phyloP scores from a whole-genome alignment of 2,329 filamentous ascomycete species.

The Epichloe brachyelytri region DNA sequence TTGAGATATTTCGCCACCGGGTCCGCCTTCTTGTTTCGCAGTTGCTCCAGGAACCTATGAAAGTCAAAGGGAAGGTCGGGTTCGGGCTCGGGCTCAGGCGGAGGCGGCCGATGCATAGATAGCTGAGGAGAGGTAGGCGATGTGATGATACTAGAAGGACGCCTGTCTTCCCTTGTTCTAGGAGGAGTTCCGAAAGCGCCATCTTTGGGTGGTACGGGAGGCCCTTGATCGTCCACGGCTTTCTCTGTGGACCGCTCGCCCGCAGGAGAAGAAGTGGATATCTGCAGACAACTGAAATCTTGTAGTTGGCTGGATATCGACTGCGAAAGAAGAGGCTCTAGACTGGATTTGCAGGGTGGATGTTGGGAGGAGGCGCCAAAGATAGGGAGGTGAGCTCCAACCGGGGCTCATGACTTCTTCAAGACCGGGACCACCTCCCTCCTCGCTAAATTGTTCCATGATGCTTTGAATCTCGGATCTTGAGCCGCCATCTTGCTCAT shows the following conservation, averaged over 20 bases:
- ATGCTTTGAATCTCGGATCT: conserved; percentile 89
- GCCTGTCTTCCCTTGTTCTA: conserved; percentile 26
- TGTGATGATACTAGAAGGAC: conserved; percentile 13
- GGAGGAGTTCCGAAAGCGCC: conserved; percentile 29
- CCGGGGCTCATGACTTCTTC: conserved; percentile 85
- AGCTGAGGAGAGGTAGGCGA: conserved; percentile 33
- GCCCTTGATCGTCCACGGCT: conserved; percentile 32
- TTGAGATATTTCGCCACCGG: conserved; percentile 91
- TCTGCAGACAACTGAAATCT: conserved; percentile 30
- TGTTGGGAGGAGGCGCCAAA: conserved; percentile 54
- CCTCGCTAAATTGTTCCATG: conserved; percentile 87
- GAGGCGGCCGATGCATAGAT: conserved; percentile 49
- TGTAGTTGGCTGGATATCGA: conserved; percentile 35
- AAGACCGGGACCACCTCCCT: conserved; percentile 54
- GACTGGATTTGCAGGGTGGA: conserved; percentile 73
- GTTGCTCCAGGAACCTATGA: conserved; percentile 88
- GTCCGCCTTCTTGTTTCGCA: conserved; percentile 94
- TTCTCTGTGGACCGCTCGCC: conserved; percentile 25
- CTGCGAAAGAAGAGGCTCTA: conserved; percentile 56
- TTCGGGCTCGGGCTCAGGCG: conserved; percentile 65
- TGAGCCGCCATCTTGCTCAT: conserved; percentile 55
- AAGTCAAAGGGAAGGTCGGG: conserved; percentile 89
- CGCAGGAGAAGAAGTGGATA: conserved; percentile 27
- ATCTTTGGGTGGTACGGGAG: conserved; percentile 49
- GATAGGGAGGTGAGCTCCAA: conserved; percentile 68